phyloP scores from a whole-genome alignment of 23 red algal species.

The Gracilaria vermiculophylla region DNA sequence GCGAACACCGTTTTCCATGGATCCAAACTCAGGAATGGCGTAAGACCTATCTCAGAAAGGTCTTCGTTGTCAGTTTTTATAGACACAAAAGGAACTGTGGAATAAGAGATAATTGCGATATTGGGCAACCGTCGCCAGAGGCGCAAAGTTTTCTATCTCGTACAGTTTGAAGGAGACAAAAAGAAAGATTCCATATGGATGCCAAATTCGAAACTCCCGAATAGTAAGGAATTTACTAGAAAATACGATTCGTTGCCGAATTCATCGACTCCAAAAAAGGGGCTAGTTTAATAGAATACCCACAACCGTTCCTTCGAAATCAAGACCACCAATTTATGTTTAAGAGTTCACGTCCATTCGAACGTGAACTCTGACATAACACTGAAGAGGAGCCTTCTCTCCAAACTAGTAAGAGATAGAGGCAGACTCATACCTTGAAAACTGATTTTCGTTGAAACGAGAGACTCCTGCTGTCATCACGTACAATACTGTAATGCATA shows the following conservation, averaged over 20 bases:
- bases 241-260: neutral
- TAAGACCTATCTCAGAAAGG: neutral
- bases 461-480: neutral
- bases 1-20: slow-evolving; percentile 46
- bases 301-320: neutral
- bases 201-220: slow-evolving; percentile 12
- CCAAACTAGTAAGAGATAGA: neutral
- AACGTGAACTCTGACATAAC: neutral
- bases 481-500: no score
- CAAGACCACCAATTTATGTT: neutral
- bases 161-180: slow-evolving; percentile 14
- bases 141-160: neutral
- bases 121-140: neutral
- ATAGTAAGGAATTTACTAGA: neutral
- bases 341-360: neutral
- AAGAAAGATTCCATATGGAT: slow-evolving; percentile 29
- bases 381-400: neutral
- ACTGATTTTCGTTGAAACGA: neutral
- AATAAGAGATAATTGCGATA: neutral
- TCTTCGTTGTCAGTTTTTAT: neutral
- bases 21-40: slow-evolving; percentile 7
- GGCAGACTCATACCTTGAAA: neutral
- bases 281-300: slow-evolving; percentile 3
- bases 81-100: neutral
- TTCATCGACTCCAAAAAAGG: slow-evolving; percentile 12